Base-by-base conservation (phyloP, 2,329 filamentous ascomycete genomes). In the Cryphonectria radicalis region DNA sequence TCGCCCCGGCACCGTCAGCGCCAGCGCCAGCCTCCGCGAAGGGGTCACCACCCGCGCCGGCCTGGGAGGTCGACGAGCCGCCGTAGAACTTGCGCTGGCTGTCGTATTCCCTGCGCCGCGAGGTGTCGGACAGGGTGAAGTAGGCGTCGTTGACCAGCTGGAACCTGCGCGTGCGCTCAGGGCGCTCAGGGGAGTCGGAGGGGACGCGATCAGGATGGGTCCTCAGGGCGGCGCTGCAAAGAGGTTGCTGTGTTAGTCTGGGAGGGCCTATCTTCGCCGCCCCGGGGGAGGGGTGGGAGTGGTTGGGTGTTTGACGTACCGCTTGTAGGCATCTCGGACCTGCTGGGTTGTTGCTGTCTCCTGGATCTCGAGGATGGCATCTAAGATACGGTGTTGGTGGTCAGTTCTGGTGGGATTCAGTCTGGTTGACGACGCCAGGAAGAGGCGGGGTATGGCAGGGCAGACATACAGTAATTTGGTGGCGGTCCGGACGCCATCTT, bases 251-350 rank as follows among this genome's bases (percentile, higher is more conserved):
- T 25, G 62, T 63, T 17, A 63, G 62, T 8, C 17, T 1, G 28
- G n/a, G 55, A 40, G 37, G 8, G 8, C 19, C 4, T 28, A 13
- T 42, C 22, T 13, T 14, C n/a, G 28, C 28, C 28, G 28, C 28
- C 28, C 28, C 28, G 19, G 46, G 17, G 42, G 19, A 19, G 19
- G 25, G 57, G 37, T 28, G 8, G 13, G 11, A 32, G 28, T 57
- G 69, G 22, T 57, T 50, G 53, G 62, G 11, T 28, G 7, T 66
- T 22, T 14, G 7, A 32, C 46, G n/a, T 64, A 69, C 92, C 92
- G 92, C 81, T 99, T 99, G 86, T 98, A 99, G 66, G 95, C 96
- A 86, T 93, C 92, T 76, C 95, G 92, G 79, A 99, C 91, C 80
- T 98, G 92, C 77, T 94, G 90, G 72, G 91, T 89, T 0, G 90